A percentile compares a stretch with the other conserved stretches of the same genome.
phyloP scores from a whole-genome alignment of 164 flowering plant genomes.

The Piper betle region DNA sequence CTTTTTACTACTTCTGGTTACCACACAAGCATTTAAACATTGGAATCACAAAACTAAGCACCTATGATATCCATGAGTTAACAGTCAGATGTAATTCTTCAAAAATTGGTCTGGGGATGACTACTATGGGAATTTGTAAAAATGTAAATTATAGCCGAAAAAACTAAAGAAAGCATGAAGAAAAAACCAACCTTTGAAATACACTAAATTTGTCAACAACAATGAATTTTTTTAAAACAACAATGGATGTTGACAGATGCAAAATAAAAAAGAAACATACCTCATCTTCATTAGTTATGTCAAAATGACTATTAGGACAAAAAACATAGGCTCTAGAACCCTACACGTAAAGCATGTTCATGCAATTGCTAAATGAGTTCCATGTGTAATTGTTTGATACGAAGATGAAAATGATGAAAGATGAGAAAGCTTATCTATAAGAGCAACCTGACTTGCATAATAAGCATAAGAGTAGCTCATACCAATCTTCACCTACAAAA shows the following conservation, averaged over 20 bases:
- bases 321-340: conserved; percentile 95
- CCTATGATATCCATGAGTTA: conserved; percentile 83
- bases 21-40: neutral
- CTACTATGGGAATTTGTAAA: conserved; percentile 45
- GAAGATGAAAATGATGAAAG: neutral
- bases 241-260: neutral
- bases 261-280: conserved; percentile 23
- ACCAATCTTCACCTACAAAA: conserved; percentile 34
- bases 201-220: too few species aligned
- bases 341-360: conserved; percentile 22
- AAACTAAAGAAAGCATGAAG: neutral
- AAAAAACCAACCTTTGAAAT: neutral
- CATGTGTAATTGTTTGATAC: neutral
- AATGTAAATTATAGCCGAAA: neutral
- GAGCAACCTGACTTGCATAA: conserved; percentile 60
- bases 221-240: too few species aligned
- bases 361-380: neutral
- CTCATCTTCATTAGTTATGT: conserved; percentile 37
- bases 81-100: conserved; percentile 80
- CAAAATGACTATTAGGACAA: conserved; percentile 73
- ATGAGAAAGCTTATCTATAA: conserved; percentile 3
- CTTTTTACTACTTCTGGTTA: neutral
- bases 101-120: conserved; percentile 56
- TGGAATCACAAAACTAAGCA: conserved; percentile 8
- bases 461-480: conserved; percentile 48